These are phyloP conservation scores for Ilyonectria sp. DNA, from an alignment of 2,329 filamentous ascomycete species.

Conservation along the genomic window DNA sequence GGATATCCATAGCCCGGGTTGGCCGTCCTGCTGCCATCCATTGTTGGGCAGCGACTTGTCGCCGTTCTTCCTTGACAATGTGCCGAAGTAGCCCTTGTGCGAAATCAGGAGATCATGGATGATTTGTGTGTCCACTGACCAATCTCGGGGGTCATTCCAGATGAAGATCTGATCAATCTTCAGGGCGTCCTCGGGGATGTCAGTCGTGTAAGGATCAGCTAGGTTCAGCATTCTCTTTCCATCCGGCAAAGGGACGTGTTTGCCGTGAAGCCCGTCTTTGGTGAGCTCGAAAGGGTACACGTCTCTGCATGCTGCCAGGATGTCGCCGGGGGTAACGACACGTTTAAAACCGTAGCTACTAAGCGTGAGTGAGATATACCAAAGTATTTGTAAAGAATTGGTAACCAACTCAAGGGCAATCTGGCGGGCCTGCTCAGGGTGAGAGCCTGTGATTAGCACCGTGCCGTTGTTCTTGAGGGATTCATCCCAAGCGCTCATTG, in stretches of 20 bases:
- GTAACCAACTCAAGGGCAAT: constrained; percentile 77
- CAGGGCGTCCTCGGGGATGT: constrained; percentile 63
- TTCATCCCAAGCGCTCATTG: constrained; percentile 75
- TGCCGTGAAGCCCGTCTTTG: constrained; percentile 50
- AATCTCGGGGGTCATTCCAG: constrained; percentile 96
- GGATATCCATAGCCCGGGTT: constrained; percentile 87
- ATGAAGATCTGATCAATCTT: constrained; percentile 94
- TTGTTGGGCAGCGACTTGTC: constrained; percentile 74
- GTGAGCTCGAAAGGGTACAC: constrained; percentile 85
- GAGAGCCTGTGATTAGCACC: constrained; percentile 82
- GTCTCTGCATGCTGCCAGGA: constrained; percentile 79
- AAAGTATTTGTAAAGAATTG: constrained; percentile 38
- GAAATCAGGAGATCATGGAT: constrained; percentile 89
- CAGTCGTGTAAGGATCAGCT: constrained; percentile 51
- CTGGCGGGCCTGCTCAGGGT: constrained; percentile 75
- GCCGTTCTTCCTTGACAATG: constrained; percentile 81
- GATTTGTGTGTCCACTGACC: constrained; percentile 90
- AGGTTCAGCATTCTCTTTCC: constrained; percentile 52
- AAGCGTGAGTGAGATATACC: constrained; percentile 15
- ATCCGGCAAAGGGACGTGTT: constrained; percentile 50
- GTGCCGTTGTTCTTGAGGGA: constrained; percentile 61
- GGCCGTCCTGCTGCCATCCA: constrained; percentile 87
- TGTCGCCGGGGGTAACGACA: constrained; percentile 89
- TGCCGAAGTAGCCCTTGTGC: constrained; percentile 83
- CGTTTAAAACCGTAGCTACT: constrained; percentile 79